Percentiles rank a stretch among this genome's conserved stretches.
These are phyloP conservation scores for Colletotrichum sansevieriae DNA, from an alignment of 2,329 filamentous ascomycete genomes.

Conservation along the genomic window DNA sequence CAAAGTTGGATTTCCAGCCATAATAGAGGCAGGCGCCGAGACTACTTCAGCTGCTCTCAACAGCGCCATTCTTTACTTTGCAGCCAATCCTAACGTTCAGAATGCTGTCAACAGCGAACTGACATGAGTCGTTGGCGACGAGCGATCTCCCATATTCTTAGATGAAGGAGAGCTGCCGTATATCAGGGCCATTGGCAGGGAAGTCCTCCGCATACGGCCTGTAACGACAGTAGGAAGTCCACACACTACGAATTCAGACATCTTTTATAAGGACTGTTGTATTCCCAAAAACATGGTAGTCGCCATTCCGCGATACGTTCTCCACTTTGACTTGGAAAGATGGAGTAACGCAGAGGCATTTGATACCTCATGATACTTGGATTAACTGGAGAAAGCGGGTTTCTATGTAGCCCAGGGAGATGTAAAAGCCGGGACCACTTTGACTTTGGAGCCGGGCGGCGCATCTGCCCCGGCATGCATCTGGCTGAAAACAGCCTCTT, in stretches of 20 bases:
- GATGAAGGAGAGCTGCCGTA: constrained; percentile 65
- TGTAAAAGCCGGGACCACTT: constrained; percentile 49
- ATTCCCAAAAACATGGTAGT: constrained; percentile 24
- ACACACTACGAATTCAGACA: constrained; percentile 11
- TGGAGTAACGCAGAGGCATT: constrained; percentile 4
- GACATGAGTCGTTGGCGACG: constrained; percentile 56
- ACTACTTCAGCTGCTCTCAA: constrained; percentile 14
- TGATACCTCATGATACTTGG: neutral
- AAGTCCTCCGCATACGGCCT: constrained; percentile 67
- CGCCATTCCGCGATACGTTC: neutral
- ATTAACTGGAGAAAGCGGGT: constrained; percentile 16
- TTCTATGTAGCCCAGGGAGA: constrained; percentile 9
- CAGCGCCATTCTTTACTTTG: constrained; percentile 2
- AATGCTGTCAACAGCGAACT: neutral
- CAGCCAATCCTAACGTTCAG: neutral
- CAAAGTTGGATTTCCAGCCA: neutral
- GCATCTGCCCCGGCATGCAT: constrained; percentile 59
- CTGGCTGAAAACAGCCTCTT: constrained; percentile 64
- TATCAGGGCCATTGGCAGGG: constrained; percentile 65
- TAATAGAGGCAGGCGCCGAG: constrained; percentile 7
- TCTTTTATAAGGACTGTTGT: constrained; percentile 24
- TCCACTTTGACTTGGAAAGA: neutral
- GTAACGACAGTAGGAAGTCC: constrained; percentile 57
- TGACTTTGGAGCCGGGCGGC: constrained; percentile 46
- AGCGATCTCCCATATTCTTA: constrained; percentile 62